phyloP scores from a whole-genome alignment of 345 rosid species.

The Eutrema yunnanense region DNA sequence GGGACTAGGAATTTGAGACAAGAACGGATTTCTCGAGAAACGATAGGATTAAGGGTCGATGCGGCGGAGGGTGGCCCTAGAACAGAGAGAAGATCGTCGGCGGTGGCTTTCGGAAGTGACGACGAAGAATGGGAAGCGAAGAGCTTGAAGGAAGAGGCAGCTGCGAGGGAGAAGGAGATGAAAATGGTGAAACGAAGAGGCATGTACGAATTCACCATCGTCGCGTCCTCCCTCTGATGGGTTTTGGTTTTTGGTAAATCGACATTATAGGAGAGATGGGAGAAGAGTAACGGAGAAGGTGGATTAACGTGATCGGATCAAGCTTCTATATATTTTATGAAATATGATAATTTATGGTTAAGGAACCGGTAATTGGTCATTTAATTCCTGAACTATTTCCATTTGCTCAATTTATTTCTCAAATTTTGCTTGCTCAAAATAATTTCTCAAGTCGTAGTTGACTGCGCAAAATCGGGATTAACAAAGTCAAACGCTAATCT shows the following conservation, averaged over 20 bases:
- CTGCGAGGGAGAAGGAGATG: conserved; percentile 51
- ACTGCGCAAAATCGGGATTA: too few relatives aligned
- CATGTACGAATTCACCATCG: conserved; percentile 29
- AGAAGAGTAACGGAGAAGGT: neutral
- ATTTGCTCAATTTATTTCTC: too few relatives aligned
- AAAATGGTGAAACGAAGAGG: conserved; percentile 44
- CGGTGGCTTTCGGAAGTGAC: conserved; percentile 55
- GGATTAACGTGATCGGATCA: too few relatives aligned
- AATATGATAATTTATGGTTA: too few relatives aligned
- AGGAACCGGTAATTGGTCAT: too few relatives aligned
- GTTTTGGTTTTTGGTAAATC: neutral
- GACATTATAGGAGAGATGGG: neutral
- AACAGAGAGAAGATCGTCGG: conserved; percentile 65
- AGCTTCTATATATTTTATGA: too few relatives aligned
- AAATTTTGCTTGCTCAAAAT: too few relatives aligned
- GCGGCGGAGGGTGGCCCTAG: conserved; percentile 45
- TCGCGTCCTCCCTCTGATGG: neutral
- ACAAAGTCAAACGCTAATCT: too few relatives aligned
- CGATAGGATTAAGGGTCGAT: conserved; percentile 44
- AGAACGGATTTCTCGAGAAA: conserved; percentile 52
- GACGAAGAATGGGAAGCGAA: conserved; percentile 13
- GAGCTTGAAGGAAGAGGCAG: conserved; percentile 34
- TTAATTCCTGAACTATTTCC: too few relatives aligned
- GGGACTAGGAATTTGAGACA: conserved; percentile 82
- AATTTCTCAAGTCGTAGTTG: too few relatives aligned